A percentile compares a stretch with the other conserved stretches of the same genome.
phyloP scores from a whole-genome alignment of 306 rosid genomes.

The Luffa acutangula region DNA sequence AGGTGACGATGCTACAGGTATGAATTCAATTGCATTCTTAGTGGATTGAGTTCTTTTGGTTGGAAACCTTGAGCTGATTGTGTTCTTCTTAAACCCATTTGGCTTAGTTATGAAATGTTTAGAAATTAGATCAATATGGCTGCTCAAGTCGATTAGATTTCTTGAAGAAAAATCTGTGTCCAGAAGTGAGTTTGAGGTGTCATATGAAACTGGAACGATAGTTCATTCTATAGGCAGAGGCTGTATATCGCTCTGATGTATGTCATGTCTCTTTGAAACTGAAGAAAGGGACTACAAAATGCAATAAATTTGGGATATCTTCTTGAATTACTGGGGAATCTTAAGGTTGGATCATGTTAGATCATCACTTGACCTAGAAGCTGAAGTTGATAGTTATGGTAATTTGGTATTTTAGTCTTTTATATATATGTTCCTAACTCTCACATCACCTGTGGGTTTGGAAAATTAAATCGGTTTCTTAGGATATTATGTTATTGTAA shows the following conservation, averaged over 20 bases:
- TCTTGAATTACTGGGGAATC: neutral
- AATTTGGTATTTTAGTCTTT: neutral
- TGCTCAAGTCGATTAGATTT: neutral
- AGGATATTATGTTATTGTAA: neutral
- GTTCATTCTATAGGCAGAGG: neutral
- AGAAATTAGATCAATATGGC: neutral
- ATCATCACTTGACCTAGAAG: neutral
- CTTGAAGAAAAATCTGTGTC: neutral
- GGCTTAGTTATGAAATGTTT: neutral
- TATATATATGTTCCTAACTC: neutral
- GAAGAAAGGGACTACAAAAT: neutral
- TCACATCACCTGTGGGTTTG: neutral
- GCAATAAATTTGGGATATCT: neutral
- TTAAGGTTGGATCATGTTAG: neutral
- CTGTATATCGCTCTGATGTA: neutral
- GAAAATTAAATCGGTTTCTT: neutral
- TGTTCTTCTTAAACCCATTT: neutral
- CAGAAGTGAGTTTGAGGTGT: neutral
- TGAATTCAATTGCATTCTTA: neutral
- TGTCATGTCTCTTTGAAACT: neutral
- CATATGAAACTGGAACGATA: neutral
- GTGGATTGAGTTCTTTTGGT: neutral
- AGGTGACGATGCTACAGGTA: constrained; percentile 88
- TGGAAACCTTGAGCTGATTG: neutral
- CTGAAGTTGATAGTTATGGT: neutral